Evolutionary conservation across 306 rosid genomes (phyloP), one percentile per base, ranked within the genome.

Genomic region (Rubus idaeus): DNA sequence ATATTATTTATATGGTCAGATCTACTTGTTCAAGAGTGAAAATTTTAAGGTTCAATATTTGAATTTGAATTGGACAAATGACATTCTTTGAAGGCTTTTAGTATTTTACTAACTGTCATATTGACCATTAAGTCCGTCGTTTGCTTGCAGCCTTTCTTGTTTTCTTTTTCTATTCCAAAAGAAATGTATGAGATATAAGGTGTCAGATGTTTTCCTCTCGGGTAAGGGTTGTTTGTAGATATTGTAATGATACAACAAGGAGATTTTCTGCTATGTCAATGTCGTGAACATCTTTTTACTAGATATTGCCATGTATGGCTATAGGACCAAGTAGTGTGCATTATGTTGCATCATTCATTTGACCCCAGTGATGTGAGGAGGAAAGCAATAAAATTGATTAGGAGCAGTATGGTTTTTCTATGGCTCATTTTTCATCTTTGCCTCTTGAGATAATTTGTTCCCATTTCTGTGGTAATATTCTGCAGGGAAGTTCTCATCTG

Each of bases 401-500:
- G 5, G 16, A 49, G 46, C 45, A 74, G 53, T 14, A 58, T 2
- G 23, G 39, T 23, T 9, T 61, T 74, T 26, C 5, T 0, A 51
- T 7, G 26, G 12, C 35, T 17, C 13, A 60, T 16, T 23, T 47
- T 26, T 60, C 58, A 58, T 60, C 44, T 6, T 35, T 61, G 21
- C 16, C 23, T 20, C 62, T 39, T 2, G 20, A 30, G 45, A 17
- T 44, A 56, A 57, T 37, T 11, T 39, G 42, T 14, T 41, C 74
- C 61, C 69, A 20, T 68, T 71, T 68, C 70, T 26, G 75, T 65
- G 66, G 73, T 62, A 50, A 56, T 44, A 45, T 71, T 55, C 37
- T 77, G 86, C 81, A 91, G 97, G 85, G 41, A 80, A 85, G 57
- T 86, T 86, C 80, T 85, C 86, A 42, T 74, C 83, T 78, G 93